Evolutionary conservation across 768 basidiomycete species (phyloP), one percentile per base, ranked within the genome.

Genomic region (Multifurca ochricompacta): DNA sequence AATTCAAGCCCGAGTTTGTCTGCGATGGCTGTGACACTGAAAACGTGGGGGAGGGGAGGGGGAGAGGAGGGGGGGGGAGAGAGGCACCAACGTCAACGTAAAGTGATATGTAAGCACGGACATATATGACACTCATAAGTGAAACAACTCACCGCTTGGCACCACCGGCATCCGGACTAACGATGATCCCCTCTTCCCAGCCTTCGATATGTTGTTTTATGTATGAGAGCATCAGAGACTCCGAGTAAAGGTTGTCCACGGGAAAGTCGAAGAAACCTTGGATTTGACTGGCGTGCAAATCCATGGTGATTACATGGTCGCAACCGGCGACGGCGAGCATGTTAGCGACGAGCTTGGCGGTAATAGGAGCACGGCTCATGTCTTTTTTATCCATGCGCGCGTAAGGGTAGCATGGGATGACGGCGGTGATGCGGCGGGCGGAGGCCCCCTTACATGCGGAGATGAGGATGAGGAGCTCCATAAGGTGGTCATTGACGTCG

Each of bases 281-380:
- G 56, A 97, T 98, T 73, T 98, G 95, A 64, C 87, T 88, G 37
- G 95, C 94, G 66, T 97, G 95, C 47, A 98, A 74, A 69, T 98
- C 94, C 87, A 98, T 95, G n/a, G 95, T 97, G 62, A 99, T 97
- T 65, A 99, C 87, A 66, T 98, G 95, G 71, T 98, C 95, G 67
- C 93, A 96, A 21, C 95, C 95, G 8, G 96, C 94, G 43, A 96
- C 90, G 40, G 83, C 85, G 56, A 99, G 76, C 95, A 98, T 98
- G 70, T 96, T 98, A 21, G 95, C 94, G 44, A 98, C 91, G 50
- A 99, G 80, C 72, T 99, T 99, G 42, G 95, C 93, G 4, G 95
- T 97, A 69, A 99, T 99, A 23, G 96, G 95, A 3, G 93, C 92
- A 6, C 95, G 79, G 5, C 83, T 85, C 74, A 89, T 90, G 74